Evolutionary conservation across 331 rosid species (phyloP).

Genomic region (Cydonia oblonga): DNA sequence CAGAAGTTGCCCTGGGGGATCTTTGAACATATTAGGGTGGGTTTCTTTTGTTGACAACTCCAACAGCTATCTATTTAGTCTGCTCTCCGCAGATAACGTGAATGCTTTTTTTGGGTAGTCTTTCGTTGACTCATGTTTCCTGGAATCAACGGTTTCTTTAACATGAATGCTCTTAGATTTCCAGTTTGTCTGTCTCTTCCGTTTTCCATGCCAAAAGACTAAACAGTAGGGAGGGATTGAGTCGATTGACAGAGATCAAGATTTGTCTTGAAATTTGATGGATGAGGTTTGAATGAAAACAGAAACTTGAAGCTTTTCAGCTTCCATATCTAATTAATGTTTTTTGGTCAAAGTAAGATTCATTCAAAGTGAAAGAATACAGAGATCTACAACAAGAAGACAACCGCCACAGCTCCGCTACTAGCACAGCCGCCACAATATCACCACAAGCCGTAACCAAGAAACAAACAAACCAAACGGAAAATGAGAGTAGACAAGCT

Average conservation of each 20-base stretch:
- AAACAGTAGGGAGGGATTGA: no score
- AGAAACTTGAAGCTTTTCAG: no score
- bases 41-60: conserved; percentile 8
- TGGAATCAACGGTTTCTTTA: not conserved
- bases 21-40: not conserved
- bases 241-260: not conserved
- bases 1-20: conserved; percentile 20
- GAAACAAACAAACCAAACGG: no score
- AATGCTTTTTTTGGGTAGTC: not conserved
- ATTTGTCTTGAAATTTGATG: not conserved
- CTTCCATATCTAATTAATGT: no score
- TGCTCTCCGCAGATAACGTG: conserved; percentile 1
- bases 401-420: no score
- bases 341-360: no score
- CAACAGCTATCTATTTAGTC: not conserved
- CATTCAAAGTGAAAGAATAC: no score
- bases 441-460: no score
- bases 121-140: not conserved
- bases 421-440: no score
- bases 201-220: not conserved
- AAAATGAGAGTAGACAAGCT: no score
- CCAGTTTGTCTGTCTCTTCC: not conserved
- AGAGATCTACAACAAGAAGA: no score
- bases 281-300: not conserved
- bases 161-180: not conserved